Evolutionary conservation across 495 filamentous ascomycete species (phyloP), one percentile per base, ranked within the genome.

Genomic region (Immersiella caudata): DNA sequence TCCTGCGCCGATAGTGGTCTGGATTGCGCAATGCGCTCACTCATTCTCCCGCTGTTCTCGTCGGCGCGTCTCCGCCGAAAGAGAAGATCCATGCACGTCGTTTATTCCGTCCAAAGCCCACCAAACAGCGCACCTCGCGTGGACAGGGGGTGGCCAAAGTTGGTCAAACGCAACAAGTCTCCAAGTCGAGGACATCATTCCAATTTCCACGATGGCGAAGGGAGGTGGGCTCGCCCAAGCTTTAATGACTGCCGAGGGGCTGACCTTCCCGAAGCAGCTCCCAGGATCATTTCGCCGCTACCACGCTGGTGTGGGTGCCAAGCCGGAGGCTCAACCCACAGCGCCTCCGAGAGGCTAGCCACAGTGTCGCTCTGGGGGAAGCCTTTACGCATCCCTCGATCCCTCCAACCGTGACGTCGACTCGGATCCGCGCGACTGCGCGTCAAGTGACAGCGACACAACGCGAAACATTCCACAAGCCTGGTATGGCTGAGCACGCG

Each of bases 1-100:
- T 59, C 24, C 18, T 33, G 56, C 56, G 22, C 21, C 56, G 24
- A 59, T 59, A 59, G 56, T 59, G 56, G 26, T 59, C 26, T 27
- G 56, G 27, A 59, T 59, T 59, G 56, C 56, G 56, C 22, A 59
- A 26, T 20, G 16, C 56, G 21, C 21, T 59, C 21, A n/a, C 11
- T 20, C 21, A 22, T 59, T 22, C 56, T 55, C 52, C 40, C 40
- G 40, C 40, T 18, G 12, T 33, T 20, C 18, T 33, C 56, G 25
- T 59, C 56, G 56, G 56, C 56, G 56, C 56, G 8, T 20, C 24
- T 59, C 24, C 56, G 24, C 56, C 56, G 56, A 59, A 36, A 35
- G 26, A 27, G 3, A 2, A 33, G 24, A 20, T n/a, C 24, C 56
- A 59, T 33, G 56, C 56, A 27, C 16, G 27, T 59, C 26, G 21